phyloP scores from a whole-genome alignment of 2,329 filamentous ascomycete species.

The Myotisia sp. region DNA sequence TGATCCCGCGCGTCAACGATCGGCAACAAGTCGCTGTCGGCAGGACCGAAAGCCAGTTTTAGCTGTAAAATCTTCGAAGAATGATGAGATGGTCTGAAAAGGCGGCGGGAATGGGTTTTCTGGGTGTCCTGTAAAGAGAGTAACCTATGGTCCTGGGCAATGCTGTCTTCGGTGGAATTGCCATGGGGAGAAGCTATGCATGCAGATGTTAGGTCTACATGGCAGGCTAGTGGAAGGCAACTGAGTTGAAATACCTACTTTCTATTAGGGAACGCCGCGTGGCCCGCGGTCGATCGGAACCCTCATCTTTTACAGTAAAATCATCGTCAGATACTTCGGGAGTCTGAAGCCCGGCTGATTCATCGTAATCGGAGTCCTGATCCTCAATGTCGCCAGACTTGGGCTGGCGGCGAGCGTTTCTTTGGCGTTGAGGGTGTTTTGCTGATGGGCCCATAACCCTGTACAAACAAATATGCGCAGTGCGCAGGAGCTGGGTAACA shows the following conservation, averaged over 20 bases:
- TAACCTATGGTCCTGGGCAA: neutral
- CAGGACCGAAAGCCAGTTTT: constrained; percentile 38
- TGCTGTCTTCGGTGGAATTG: no score
- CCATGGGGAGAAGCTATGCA: neutral
- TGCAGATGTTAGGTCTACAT: neutral
- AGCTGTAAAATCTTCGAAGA: constrained; percentile 33
- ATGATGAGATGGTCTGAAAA: constrained; percentile 23
- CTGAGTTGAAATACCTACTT: neutral
- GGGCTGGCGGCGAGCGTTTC: no score
- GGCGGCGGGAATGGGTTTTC: constrained; percentile 25
- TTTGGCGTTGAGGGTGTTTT: no score
- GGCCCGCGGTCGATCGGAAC: neutral
- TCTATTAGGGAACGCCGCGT: no score
- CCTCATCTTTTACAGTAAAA: constrained; percentile 12
- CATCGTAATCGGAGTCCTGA: neutral
- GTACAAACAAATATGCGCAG: no score
- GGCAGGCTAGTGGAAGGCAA: neutral
- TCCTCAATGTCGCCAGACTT: no score
- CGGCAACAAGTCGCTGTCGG: constrained; percentile 35
- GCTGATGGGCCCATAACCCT: no score
- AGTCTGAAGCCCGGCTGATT: neutral
- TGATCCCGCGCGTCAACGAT: constrained; percentile 35
- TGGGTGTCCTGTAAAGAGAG: constrained; percentile 4
- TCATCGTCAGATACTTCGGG: constrained; percentile 15
- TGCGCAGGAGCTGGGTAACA: no score